A percentile compares a stretch with the other conserved stretches of the same genome.
phyloP scores from a whole-genome alignment of 176 grass and related monocot species.

The Avena sativa region DNA sequence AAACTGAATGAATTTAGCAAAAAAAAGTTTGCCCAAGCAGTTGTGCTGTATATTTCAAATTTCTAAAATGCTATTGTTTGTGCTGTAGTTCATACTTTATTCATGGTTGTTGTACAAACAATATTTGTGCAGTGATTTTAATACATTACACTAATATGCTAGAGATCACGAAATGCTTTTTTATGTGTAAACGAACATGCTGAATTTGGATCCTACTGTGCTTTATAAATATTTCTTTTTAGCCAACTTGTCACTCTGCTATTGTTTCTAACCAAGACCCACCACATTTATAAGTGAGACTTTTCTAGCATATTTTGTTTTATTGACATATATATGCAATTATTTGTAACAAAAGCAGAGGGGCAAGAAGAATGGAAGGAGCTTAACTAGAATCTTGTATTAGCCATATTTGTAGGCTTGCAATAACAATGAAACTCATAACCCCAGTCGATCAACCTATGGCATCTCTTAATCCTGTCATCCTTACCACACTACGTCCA shows the following conservation, averaged over 20 bases:
- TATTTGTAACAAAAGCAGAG: neutral
- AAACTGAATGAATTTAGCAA: neutral
- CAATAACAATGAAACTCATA: neutral
- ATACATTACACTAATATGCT: neutral
- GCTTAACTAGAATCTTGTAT: neutral
- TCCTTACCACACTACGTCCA: neutral
- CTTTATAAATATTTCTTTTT: neutral
- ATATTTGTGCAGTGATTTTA: neutral
- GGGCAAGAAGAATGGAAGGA: neutral
- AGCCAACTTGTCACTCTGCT: neutral
- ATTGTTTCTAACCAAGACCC: neutral
- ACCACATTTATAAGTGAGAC: neutral
- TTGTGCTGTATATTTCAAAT: neutral
- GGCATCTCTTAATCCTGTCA: neutral
- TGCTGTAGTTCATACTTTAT: neutral
- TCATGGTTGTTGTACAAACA: neutral
- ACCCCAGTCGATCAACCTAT: neutral
- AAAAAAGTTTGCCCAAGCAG: neutral
- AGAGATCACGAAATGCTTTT: neutral
- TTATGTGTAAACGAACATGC: neutral
- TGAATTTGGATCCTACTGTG: neutral
- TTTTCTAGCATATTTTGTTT: neutral
- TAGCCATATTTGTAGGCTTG: neutral
- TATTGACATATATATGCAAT: slow-evolving; percentile 1
- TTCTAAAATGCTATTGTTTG: neutral